Base-by-base conservation (phyloP, 371 early-diverging fungal species). In the Chytridiales sp. region DNA sequence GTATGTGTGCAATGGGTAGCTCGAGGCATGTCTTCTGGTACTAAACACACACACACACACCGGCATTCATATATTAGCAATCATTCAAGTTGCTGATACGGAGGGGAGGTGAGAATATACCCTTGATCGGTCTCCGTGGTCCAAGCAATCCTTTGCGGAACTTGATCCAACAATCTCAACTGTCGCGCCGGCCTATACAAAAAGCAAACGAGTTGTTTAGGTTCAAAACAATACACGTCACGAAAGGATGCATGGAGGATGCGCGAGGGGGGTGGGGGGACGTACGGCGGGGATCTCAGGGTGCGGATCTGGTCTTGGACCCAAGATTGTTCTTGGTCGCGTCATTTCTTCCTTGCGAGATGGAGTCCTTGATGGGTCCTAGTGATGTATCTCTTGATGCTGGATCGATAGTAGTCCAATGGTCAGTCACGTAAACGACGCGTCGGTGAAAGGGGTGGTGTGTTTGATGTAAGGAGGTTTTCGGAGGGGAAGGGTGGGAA, bases 241-340 rank as follows among this genome's bases (percentile, higher is more conserved):
- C n/a, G n/a, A n/a, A n/a, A n/a, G n/a, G n/a, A n/a, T n/a, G n/a
- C n/a, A n/a, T n/a, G n/a, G n/a, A n/a, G n/a, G n/a, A n/a, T n/a
- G n/a, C n/a, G n/a, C n/a, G n/a, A n/a, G n/a, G n/a, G 9, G 19
- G 44, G 24, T 38, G 3, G 17, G 27, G 21, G 4, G 29, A 5
- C 64, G 34, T 48, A 67, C 68, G 3, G 68, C 54, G 4, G 68
- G 68, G n/a, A 67, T 62, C 1, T 67, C 68, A 2, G 68, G 68
- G 27, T 56, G 63, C 3, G 62, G 62, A 39, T 67, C 68, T 15
- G 62, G 59, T 24, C 68, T 29, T 13, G 68, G 58, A 0, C 68
- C 68, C 22, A 59, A 40, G 11, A 42, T 30, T 38, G 62, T 60
- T 36, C 47, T 57, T 1, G 31, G 24, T 15, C 32, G 3, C 47